Conservation (phyloP, 441 rosid genomes). For the Populus tomentosa region DNA sequence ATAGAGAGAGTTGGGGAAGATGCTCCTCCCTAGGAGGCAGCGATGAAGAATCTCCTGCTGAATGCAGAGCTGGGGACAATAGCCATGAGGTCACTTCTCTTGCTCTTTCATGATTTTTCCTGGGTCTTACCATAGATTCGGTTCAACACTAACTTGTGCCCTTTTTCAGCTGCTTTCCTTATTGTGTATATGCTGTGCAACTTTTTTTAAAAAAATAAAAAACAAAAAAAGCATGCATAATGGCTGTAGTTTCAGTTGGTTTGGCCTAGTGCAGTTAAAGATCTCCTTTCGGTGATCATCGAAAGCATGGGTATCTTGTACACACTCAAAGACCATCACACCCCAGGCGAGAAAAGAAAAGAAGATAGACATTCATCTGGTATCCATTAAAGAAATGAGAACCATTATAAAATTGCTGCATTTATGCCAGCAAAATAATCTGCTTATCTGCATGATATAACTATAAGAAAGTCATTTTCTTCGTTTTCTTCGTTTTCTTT, state of each 20-base stretch:
- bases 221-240: not conserved
- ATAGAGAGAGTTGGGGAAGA: slow-evolving; percentile 98
- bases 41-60: slow-evolving; percentile 68
- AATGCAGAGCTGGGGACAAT: slow-evolving; percentile 33
- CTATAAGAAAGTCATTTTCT: not conserved
- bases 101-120: slow-evolving; percentile 12
- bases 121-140: not conserved
- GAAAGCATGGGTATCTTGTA: not conserved
- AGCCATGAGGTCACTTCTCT: slow-evolving; percentile 47
- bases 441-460: not conserved
- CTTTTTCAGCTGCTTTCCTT: not conserved
- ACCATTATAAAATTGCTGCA: not conserved
- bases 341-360: not conserved
- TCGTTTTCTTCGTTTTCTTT: slow-evolving; percentile 5
- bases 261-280: not conserved
- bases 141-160: not conserved
- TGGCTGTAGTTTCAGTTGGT: not conserved
- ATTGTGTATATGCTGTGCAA: not conserved
- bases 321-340: not conserved
- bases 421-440: not conserved
- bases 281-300: not conserved
- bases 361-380: not conserved
- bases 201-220: not conserved
- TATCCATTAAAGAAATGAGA: not conserved
- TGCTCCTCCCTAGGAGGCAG: slow-evolving; percentile 92